These are phyloP conservation scores for Trypanosoma scelopori DNA, from an alignment of 208 protist genomes.

Conservation along the genomic window DNA sequence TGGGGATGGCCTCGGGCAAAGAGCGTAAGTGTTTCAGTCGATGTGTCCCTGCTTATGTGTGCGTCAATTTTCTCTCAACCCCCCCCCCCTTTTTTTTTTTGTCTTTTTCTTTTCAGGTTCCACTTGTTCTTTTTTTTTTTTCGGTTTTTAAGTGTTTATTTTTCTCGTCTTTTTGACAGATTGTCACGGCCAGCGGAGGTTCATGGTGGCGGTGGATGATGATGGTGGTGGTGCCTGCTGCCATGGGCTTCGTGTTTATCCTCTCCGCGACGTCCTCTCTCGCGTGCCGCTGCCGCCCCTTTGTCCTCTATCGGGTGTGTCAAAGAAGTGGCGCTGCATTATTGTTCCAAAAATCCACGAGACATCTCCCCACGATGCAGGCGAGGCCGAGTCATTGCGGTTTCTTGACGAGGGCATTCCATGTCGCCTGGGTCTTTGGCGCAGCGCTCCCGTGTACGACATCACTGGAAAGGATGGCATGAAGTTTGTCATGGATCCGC, in stretches of 20 bases:
- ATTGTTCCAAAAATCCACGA: constrained; percentile 48
- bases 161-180: neutral
- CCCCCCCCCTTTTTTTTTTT: too few species aligned
- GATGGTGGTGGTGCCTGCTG: neutral
- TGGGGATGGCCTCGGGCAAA: too few species aligned
- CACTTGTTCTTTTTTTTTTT: neutral
- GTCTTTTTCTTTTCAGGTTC: neutral
- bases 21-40: too few species aligned
- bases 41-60: neutral
- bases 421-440: constrained; percentile 31
- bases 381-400: constrained; percentile 36
- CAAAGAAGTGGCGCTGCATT: constrained; percentile 83
- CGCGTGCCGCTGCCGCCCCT: constrained; percentile 50
- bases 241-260: constrained; percentile 46
- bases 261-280: constrained; percentile 65
- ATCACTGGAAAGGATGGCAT: constrained; percentile 45
- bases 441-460: constrained; percentile 35
- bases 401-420: constrained; percentile 70
- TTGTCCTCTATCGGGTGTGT: constrained; percentile 40
- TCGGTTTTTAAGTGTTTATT: too few species aligned
- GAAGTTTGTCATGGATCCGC: constrained; percentile 44
- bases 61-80: too few species aligned
- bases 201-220: neutral
- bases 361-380: constrained; percentile 2
- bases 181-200: neutral